Evolutionary conservation across 148 eudicot species (phyloP).

Genomic region (Fagopyrum homotropicum): DNA sequence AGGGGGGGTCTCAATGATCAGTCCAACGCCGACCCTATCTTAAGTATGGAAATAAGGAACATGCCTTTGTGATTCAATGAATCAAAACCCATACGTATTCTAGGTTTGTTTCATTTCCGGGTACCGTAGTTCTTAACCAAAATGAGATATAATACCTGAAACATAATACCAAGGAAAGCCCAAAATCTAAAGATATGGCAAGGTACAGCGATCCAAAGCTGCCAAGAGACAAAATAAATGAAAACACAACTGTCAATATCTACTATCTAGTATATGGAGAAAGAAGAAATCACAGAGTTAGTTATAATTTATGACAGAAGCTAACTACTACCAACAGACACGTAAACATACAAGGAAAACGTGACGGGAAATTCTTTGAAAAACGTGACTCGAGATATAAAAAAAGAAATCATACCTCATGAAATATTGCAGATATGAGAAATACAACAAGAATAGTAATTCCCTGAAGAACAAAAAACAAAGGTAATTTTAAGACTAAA

Average conservation of each 20-base stretch:
- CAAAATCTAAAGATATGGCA: constrained; percentile 91
- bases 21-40: too few species aligned
- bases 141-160: constrained; percentile 49
- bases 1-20: too few species aligned
- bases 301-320: too few species aligned
- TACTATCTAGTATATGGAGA: background rate
- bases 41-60: too few species aligned
- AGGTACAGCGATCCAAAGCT: constrained; percentile 95
- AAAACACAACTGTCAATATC: background rate
- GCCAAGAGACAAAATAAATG: constrained; percentile 5
- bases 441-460: constrained; percentile 71
- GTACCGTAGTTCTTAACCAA: background rate
- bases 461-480: constrained; percentile 38
- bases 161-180: constrained; percentile 93
- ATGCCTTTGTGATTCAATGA: too few species aligned
- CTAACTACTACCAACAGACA: background rate
- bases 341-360: background rate
- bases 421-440: constrained; percentile 80
- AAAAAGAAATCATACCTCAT: constrained; percentile 56
- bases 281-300: background rate
- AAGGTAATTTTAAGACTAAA: background rate
- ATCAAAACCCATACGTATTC: too few species aligned
- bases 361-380: background rate
- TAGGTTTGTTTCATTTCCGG: too few species aligned
- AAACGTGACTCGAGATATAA: background rate